A percentile compares a stretch with the other conserved stretches of the same genome.
These are phyloP conservation scores for Boechera stricta DNA, from an alignment of 345 rosid genomes.

Conservation along the genomic window DNA sequence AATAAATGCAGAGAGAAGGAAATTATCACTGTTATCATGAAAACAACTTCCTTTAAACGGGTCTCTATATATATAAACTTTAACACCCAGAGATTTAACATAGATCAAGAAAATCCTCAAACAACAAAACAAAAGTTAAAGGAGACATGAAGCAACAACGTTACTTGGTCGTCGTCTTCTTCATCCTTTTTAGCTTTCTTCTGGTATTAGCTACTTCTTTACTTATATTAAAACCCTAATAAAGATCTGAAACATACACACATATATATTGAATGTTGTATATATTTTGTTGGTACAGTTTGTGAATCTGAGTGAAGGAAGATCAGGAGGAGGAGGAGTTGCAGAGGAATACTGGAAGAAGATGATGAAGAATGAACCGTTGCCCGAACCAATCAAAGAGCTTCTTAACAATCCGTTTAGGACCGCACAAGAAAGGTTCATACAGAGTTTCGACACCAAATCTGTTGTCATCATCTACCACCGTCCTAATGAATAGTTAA, in stretches of 20 bases:
- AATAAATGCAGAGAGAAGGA: not conserved
- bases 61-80: not conserved
- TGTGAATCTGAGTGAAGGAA: constrained; percentile 53
- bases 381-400: constrained; percentile 61
- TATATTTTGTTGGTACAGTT: constrained; percentile 38
- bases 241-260: constrained; percentile 16
- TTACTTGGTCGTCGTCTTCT: constrained; percentile 37
- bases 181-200: constrained; percentile 40
- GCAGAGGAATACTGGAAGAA: constrained; percentile 66
- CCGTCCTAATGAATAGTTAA: constrained; percentile 31
- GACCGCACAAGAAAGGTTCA: constrained; percentile 31
- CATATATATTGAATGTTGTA: not conserved
- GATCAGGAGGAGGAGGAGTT: constrained; percentile 46
- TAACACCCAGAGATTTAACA: constrained; percentile 37
- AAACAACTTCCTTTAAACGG: not conserved
- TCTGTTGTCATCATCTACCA: constrained; percentile 45
- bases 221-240: constrained; percentile 25
- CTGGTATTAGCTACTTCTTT: constrained; percentile 30
- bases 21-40: not conserved
- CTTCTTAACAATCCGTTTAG: constrained; percentile 49
- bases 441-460: constrained; percentile 37
- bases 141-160: constrained; percentile 42
- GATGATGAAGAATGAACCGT: constrained; percentile 61
- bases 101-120: constrained; percentile 28
- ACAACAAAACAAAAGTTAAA: constrained; percentile 29